A percentile compares a stretch with the other conserved stretches of the same genome.
These are phyloP conservation scores for Pelargonium citronellum DNA, from an alignment of 441 rosid genomes.

Conservation along the genomic window DNA sequence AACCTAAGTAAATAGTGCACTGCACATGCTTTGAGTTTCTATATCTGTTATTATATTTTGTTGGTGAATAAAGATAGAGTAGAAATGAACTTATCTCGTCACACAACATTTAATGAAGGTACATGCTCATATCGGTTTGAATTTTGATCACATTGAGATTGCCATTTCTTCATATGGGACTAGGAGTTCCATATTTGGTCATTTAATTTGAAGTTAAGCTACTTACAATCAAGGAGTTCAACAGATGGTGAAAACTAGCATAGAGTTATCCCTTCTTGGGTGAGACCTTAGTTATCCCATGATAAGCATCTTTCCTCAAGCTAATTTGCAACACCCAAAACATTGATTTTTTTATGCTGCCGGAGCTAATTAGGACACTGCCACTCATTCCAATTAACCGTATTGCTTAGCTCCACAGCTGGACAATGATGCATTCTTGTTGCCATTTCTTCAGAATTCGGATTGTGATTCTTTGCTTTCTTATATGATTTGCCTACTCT, in stretches of 20 bases:
- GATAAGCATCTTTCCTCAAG: not conserved
- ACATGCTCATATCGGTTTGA: not conserved
- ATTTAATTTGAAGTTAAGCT: not conserved
- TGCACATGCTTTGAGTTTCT: not conserved
- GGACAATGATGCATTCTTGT: not conserved
- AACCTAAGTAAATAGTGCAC: not conserved
- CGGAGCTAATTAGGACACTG: not conserved
- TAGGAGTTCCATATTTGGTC: not conserved
- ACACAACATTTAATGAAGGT: not conserved
- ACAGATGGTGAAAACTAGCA: not conserved
- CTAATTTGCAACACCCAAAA: not conserved
- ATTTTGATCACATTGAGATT: not conserved
- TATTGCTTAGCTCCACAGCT: not conserved
- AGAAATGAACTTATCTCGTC: not conserved
- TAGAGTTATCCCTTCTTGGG: not conserved
- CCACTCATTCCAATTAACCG: not conserved
- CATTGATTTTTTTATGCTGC: slow-evolving; percentile 6
- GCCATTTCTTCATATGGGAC: not conserved
- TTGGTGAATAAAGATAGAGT: not conserved
- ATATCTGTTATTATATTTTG: not conserved
- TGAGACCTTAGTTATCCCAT: not conserved
- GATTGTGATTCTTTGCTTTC: not conserved
- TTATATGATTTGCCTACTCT: slow-evolving; percentile 8
- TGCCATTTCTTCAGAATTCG: slow-evolving; percentile 9
- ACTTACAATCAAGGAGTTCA: not conserved